phyloP scores from a whole-genome alignment of 2,329 filamentous ascomycete species.

The Aspergillus aculeatus region DNA sequence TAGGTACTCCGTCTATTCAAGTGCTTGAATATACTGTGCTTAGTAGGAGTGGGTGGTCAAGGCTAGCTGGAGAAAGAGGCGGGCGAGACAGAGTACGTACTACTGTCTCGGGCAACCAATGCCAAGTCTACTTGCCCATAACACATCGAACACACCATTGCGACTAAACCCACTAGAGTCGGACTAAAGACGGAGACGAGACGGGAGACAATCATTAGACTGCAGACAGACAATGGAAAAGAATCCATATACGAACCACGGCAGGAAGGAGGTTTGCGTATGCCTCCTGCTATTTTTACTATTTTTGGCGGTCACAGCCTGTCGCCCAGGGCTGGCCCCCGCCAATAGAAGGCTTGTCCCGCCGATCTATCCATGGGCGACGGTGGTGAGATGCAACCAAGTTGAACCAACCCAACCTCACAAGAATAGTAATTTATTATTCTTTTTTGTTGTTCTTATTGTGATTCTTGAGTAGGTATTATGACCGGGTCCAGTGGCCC shows the following conservation, averaged over 20 bases:
- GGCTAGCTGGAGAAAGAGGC: background rate
- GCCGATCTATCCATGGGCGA: constrained; percentile 1
- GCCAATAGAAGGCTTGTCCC: constrained; percentile 1
- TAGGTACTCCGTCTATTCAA: too few relatives aligned
- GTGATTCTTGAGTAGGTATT: too few relatives aligned
- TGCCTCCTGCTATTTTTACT: constrained; percentile 9
- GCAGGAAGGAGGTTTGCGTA: constrained; percentile 15
- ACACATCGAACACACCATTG: background rate
- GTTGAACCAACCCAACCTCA: too few relatives aligned
- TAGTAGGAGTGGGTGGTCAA: background rate
- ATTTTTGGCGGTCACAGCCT: constrained; percentile 15
- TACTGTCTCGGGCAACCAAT: background rate
- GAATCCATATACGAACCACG: background rate
- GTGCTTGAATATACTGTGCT: too few relatives aligned
- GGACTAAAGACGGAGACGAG: background rate
- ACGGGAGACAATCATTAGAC: too few relatives aligned
- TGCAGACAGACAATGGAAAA: background rate
- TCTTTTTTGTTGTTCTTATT: too few relatives aligned
- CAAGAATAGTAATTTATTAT: background rate
- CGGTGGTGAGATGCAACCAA: background rate
- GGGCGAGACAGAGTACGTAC: background rate
- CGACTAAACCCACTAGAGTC: background rate
- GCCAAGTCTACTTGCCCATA: background rate
- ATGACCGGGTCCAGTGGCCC: background rate
- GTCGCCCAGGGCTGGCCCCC: background rate